Base-by-base conservation (phyloP, 768 basidiomycete genomes). In the Myochromella boudieri region DNA sequence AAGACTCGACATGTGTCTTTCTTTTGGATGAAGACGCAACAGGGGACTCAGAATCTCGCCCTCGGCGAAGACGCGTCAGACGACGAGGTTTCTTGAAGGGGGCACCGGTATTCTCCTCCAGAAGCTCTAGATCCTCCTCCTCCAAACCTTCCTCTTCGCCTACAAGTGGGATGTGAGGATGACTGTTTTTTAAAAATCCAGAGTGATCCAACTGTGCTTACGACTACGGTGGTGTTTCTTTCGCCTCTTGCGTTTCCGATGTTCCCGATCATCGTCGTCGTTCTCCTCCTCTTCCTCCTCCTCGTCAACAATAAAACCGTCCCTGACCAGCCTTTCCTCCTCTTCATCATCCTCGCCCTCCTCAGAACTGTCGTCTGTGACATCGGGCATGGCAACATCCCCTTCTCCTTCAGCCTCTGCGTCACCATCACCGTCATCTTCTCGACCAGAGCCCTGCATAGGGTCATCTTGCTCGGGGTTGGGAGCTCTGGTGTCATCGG, bases 241-340 rank as follows among this genome's bases (percentile, higher is more conserved):
- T 60, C 84, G 77, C 52, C 80, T 75, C 63, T 84, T 91, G 49
- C 79, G 77, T 34, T 17, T 12, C 14, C 33, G 14, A n/a, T 34
- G 14, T 17, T 34, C 33, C 34, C 79, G 75, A 15, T 80, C 81
- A 11, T 78, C 81, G 1, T 79, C 82, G 0, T 81, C 82, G 0
- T 82, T 87, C 3, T 87, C 89, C 0, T 92, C 91, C 6, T 92
- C 87, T 0, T 89, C 92, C 49, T 95, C 91, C 7, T 89, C 86
- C 46, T 87, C 89, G 46, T 89, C 89, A 6, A 94, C 93, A 57
- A 97, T 97, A 62, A 97, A 97, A 0, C 91, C 94, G 40, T 94
- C 89, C 41, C 82, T 72, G 46, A 97, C 82, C 46, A 80, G 75
- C 47, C 80, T 77, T 57, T 74, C 87, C 69, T 93, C 93, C 52